Conservation (phyloP, 805 yeast genomes). For the Blastobotrys peoriensis region DNA sequence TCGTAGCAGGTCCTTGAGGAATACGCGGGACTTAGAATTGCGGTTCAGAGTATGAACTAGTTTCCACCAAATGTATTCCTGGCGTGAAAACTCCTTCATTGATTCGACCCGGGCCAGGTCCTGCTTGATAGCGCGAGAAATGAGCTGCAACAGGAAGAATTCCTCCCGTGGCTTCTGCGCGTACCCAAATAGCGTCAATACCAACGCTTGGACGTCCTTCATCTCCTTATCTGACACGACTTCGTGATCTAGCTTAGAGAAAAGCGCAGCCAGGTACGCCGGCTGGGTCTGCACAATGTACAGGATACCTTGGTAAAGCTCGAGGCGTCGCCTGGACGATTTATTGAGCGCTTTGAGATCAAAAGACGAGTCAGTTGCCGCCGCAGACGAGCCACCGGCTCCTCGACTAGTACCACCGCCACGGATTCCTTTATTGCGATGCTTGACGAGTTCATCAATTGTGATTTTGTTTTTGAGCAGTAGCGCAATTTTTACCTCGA, state of each 20-base stretch:
- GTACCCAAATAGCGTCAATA: conserved; percentile 31
- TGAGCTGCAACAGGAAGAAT: conserved; percentile 52
- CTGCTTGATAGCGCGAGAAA: conserved; percentile 34
- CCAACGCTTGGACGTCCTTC: conserved; percentile 27
- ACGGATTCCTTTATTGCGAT: conserved; percentile 34
- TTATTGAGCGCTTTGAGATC: conserved; percentile 35
- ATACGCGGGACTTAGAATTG: conserved; percentile 31
- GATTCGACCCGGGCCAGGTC: conserved; percentile 19
- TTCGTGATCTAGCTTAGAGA: conserved; percentile 29
- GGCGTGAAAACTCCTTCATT: conserved; percentile 21
- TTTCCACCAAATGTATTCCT: conserved; percentile 38
- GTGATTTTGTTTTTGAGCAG: conserved; percentile 75
- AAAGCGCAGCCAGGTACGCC: conserved; percentile 55
- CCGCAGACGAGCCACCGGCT: conserved; percentile 11
- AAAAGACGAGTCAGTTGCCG: conserved; percentile 27
- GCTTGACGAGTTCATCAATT: conserved; percentile 55
- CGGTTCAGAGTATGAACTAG: conserved; percentile 37
- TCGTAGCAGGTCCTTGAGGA: conserved; percentile 32
- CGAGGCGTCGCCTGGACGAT: conserved; percentile 43
- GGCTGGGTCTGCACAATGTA: conserved; percentile 83
- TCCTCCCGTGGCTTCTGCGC: conserved; percentile 59
- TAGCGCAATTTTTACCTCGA: conserved; percentile 72
- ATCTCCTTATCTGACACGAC: conserved; percentile 29
- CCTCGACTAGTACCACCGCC: too few species aligned
- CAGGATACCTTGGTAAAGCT: conserved; percentile 68